phyloP scores from a whole-genome alignment of 2,329 filamentous ascomycete species.

The Alternaria panax region DNA sequence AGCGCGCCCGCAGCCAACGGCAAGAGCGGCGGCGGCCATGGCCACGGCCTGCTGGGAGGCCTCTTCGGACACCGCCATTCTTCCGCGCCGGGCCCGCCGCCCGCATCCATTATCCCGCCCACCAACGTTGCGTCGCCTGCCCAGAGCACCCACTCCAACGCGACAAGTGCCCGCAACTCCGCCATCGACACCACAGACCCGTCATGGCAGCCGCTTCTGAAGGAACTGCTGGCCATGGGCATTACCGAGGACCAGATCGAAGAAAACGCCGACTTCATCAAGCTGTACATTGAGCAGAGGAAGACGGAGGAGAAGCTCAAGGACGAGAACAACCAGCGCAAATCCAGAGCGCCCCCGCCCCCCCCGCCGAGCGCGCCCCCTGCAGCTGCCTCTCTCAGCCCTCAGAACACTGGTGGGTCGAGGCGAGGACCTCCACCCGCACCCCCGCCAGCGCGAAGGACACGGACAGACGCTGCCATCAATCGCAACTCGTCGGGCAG shows the following conservation, averaged over 20 bases:
- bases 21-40: slow-evolving; percentile 38
- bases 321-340: slow-evolving; percentile 58
- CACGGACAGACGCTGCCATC: slow-evolving; percentile 50
- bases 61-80: slow-evolving; percentile 60
- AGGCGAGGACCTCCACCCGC: slow-evolving; percentile 68
- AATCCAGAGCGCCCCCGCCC: slow-evolving; percentile 66
- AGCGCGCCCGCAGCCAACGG: slow-evolving; percentile 37
- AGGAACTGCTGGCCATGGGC: slow-evolving; percentile 69
- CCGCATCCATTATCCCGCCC: slow-evolving; percentile 60
- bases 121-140: slow-evolving; percentile 49
- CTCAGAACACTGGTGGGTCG: slow-evolving; percentile 69
- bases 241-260: slow-evolving; percentile 73
- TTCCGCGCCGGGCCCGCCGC: slow-evolving; percentile 50
- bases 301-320: slow-evolving; percentile 60
- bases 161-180: slow-evolving; percentile 50
- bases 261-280: slow-evolving; percentile 73
- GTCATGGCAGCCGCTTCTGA: slow-evolving; percentile 66
- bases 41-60: slow-evolving; percentile 60
- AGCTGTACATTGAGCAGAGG: slow-evolving; percentile 70
- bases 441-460: slow-evolving; percentile 61
- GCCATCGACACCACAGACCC: slow-evolving; percentile 69
- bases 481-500: slow-evolving; percentile 59
- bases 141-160: slow-evolving; percentile 42
- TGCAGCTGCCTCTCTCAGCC: slow-evolving; percentile 59
- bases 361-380: slow-evolving; percentile 61